Evolutionary conservation across 2,329 filamentous ascomycete species (phyloP), one percentile per base, ranked within the genome.

Genomic region (Cladophialophora bantiana): DNA sequence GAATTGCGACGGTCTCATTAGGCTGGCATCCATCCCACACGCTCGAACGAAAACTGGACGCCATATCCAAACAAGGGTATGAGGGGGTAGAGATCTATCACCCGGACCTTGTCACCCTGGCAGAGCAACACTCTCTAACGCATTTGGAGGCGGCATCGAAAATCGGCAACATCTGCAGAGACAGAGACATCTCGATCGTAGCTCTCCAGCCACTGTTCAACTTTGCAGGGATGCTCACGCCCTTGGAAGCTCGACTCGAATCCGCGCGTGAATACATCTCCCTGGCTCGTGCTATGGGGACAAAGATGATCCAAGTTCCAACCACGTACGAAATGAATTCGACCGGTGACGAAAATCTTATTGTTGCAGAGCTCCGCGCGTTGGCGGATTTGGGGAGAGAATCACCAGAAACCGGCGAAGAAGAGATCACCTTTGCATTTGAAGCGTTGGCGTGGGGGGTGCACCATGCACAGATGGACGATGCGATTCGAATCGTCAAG

Each of bases 1-100:
- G 84, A 52, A 93, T 94, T 75, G 88, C 88, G 66, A 90, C 89
- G 68, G 90, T 93, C 84, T 93, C 90, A 59, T 83, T 94, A 1
- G 90, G 91, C 48, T 88, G 87, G 74, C 89, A 89, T 74, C 86
- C 89, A 68, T 38, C 42, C 2, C 91, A 94, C 77, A 81, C 83
- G 26, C 82, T 94, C 20, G 77, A 83, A 1, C 79, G 85, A 74
- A 94, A 93, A 75, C 84, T 94, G 58, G 83, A 88, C 75, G 86
- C 88, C 79, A 90, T 90, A 6, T 81, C 85, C 5, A 81, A 83
- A 63, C 83, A 90, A 71, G 88, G 88, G n/a, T 87, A 92, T 75
- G 77, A 84, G 66, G 90, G 90, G 64, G 85, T 94, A 70, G 91
- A 94, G 75, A 82, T 93, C 20, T 93, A 92, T 80, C 88, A 90